phyloP scores from a whole-genome alignment of 176 grass and related monocot species.

The Luzula sylvatica region DNA sequence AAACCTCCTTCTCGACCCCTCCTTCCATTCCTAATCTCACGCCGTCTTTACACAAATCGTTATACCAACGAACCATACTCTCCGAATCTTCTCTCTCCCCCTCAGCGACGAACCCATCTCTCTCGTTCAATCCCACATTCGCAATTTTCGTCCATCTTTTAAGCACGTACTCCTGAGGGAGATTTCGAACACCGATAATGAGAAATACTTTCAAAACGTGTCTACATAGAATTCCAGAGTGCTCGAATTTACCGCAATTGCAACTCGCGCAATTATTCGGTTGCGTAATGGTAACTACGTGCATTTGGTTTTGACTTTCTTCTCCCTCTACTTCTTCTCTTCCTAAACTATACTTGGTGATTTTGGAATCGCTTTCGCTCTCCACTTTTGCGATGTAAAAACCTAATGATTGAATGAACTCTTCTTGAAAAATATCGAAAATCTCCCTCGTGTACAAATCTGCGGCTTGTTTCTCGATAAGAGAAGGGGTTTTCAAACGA shows the following conservation, averaged over 20 bases:
- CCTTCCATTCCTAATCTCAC: constrained; percentile 32
- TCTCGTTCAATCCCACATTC: constrained; percentile 15
- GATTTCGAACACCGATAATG: constrained; percentile 28
- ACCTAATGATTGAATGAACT: constrained; percentile 53
- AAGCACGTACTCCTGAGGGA: constrained; percentile 35
- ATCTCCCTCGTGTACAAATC: constrained; percentile 37
- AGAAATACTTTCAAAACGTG: constrained; percentile 55
- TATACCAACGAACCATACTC: constrained; percentile 36
- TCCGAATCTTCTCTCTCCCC: constrained; percentile 18
- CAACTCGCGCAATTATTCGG: constrained; percentile 34
- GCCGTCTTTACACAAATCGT: constrained; percentile 41
- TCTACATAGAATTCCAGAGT: constrained; percentile 51
- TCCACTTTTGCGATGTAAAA: constrained; percentile 42
- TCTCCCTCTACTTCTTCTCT: constrained; percentile 31
- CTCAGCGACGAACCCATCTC: not conserved
- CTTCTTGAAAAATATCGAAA: constrained; percentile 47
- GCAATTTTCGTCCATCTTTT: constrained; percentile 47
- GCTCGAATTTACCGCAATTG: constrained; percentile 47
- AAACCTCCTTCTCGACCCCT: constrained; percentile 26
- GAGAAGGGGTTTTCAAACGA: constrained; percentile 39
- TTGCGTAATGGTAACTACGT: constrained; percentile 30
- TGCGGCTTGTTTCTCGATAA: constrained; percentile 49
- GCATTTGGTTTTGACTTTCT: not conserved
- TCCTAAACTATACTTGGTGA: constrained; percentile 30
- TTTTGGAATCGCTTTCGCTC: constrained; percentile 24